A percentile compares a stretch with the other conserved stretches of the same genome.
Evolutionary conservation across 2,329 filamentous ascomycete species (phyloP).

Genomic region (Colletotrichum noveboracense): DNA sequence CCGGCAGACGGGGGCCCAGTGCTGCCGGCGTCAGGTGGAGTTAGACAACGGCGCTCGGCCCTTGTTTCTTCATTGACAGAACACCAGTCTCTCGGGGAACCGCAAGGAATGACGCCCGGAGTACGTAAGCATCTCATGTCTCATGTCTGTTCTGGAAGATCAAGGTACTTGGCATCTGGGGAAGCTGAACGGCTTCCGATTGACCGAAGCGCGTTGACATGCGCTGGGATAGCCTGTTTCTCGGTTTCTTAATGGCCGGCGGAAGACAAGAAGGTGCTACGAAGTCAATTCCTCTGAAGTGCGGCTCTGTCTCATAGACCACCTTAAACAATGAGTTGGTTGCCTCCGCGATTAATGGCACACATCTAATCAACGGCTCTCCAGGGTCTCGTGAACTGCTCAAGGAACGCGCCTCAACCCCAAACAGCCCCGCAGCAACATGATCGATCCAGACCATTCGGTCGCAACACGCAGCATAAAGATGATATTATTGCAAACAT

Average conservation of each 20-base stretch:
- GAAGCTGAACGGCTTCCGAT: background rate
- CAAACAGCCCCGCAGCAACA: background rate
- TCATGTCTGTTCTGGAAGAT: background rate
- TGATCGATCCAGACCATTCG: background rate
- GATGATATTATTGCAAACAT: background rate
- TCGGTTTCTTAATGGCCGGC: background rate
- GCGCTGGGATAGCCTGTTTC: background rate
- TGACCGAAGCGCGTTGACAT: background rate
- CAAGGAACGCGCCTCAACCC: background rate
- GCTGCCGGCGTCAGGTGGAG: constrained; percentile 1
- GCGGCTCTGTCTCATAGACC: background rate
- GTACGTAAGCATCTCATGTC: background rate
- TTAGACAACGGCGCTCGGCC: constrained; percentile 3
- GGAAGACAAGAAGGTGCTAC: background rate
- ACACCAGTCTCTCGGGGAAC: background rate
- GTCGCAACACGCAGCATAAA: background rate
- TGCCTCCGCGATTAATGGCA: background rate
- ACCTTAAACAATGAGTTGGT: background rate
- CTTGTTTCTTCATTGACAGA: background rate
- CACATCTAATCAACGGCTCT: background rate
- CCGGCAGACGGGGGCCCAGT: background rate
- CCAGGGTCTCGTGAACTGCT: background rate
- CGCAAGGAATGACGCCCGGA: background rate
- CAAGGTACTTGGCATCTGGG: background rate
- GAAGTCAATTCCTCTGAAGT: background rate